Conservation (phyloP, 208 protist species). For the Trypanosomatidae sp. region DNA sequence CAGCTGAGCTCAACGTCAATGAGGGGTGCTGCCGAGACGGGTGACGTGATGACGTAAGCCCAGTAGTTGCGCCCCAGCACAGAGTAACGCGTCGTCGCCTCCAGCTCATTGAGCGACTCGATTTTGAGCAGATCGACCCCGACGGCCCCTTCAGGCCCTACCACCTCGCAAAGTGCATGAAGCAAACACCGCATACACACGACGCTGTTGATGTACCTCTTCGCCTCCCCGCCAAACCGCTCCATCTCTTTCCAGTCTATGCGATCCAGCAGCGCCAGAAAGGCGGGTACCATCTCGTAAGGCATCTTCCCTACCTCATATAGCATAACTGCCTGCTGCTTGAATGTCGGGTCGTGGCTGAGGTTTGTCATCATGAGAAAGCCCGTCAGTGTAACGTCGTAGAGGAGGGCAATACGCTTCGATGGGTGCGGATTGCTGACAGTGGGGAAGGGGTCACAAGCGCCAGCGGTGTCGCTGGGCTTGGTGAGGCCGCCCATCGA, state of each 20-base stretch:
- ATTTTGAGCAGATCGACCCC: slow-evolving; percentile 89
- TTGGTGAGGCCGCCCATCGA: slow-evolving; percentile 15
- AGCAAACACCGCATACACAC: slow-evolving; percentile 74
- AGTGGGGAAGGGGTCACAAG: background rate
- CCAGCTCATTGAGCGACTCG: slow-evolving; percentile 90
- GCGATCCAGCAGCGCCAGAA: slow-evolving; percentile 69
- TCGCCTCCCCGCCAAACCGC: slow-evolving; percentile 78
- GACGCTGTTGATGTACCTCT: slow-evolving; percentile 86
- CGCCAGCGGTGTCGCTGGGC: background rate
- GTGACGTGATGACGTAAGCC: slow-evolving; percentile 67
- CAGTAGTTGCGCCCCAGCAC: slow-evolving; percentile 91
- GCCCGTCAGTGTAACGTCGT: slow-evolving; percentile 95
- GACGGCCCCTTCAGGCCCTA: slow-evolving; percentile 37
- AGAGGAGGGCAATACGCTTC: slow-evolving; percentile 94
- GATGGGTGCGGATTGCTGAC: slow-evolving; percentile 31
- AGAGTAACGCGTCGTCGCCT: slow-evolving; percentile 82
- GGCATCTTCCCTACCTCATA: slow-evolving; percentile 91
- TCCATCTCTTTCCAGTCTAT: slow-evolving; percentile 42
- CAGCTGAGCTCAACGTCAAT: slow-evolving; percentile 75
- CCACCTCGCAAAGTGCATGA: slow-evolving; percentile 45
- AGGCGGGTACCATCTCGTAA: slow-evolving; percentile 71
- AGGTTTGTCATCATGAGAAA: slow-evolving; percentile 99
- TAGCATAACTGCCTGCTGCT: slow-evolving; percentile 89
- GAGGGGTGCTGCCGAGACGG: slow-evolving; percentile 59
- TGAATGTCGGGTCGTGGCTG: slow-evolving; percentile 80